These are phyloP conservation scores for Pleodorina starrii DNA, from an alignment of 139 green algal genomes.

Conservation along the genomic window DNA sequence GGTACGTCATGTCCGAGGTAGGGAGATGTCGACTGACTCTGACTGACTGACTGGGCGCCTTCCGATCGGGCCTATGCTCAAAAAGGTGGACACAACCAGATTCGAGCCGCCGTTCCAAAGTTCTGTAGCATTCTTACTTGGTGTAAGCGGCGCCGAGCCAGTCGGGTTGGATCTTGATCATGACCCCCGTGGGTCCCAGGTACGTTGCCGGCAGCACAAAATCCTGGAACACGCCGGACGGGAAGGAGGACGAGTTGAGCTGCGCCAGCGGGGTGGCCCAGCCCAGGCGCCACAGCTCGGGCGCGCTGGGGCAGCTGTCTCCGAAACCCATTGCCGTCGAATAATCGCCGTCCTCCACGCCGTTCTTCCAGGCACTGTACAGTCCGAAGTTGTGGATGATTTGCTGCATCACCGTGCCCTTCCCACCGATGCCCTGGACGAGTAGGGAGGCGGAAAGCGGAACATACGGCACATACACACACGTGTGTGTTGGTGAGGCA, in stretches of 20 bases:
- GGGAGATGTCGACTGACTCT: too few relatives aligned
- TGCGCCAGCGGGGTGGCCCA: background rate
- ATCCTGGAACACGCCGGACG: background rate
- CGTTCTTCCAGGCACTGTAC: background rate
- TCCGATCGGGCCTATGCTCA: too few relatives aligned
- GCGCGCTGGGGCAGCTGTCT: background rate
- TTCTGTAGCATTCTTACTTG: too few relatives aligned
- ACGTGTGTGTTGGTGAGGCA: too few relatives aligned
- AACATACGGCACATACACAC: too few relatives aligned
- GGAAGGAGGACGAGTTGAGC: background rate
- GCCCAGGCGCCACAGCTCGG: slow-evolving; percentile 7
- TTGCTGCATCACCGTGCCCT: slow-evolving; percentile 26
- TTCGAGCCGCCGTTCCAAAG: too few relatives aligned
- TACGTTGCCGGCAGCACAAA: background rate
- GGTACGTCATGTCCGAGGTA: too few relatives aligned
- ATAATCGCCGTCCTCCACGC: background rate
- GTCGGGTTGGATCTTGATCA: slow-evolving; percentile 11
- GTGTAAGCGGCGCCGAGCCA: background rate
- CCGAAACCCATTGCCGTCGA: background rate
- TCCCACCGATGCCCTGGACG: background rate
- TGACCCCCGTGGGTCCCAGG: background rate
- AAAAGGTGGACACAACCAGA: too few relatives aligned
- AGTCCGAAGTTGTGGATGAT: slow-evolving; percentile 13
- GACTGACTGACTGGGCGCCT: too few relatives aligned
- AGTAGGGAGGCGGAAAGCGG: too few relatives aligned